phyloP scores from a whole-genome alignment of 2,329 filamentous ascomycete species.

The Penicillium sp. region DNA sequence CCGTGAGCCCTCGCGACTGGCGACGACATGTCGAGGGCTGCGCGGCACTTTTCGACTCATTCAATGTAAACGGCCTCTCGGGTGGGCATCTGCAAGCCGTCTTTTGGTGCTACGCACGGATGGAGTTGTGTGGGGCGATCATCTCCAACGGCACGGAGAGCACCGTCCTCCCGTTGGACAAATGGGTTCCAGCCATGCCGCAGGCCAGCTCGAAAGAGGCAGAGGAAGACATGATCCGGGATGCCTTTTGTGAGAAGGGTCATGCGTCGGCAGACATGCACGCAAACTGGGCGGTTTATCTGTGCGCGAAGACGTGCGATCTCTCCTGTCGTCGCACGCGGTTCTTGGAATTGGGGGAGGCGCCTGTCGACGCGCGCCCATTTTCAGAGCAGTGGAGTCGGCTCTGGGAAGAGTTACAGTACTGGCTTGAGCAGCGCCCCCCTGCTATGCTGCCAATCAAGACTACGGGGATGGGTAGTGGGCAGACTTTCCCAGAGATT shows the following conservation, averaged over 20 bases:
- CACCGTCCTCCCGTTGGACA: constrained; percentile 50
- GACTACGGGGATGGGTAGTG: constrained; percentile 37
- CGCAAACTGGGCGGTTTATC: constrained; percentile 59
- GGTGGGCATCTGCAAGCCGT: constrained; percentile 54
- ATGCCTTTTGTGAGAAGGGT: constrained; percentile 23
- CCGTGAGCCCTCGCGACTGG: constrained; percentile 51
- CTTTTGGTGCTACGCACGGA: constrained; percentile 58
- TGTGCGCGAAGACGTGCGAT: constrained; percentile 53
- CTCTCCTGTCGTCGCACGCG: constrained; percentile 51
- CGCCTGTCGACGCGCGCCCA: constrained; percentile 41
- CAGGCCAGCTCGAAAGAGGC: constrained; percentile 34
- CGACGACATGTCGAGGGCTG: constrained; percentile 56
- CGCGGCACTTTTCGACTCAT: constrained; percentile 51
- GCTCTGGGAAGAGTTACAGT: constrained; percentile 52
- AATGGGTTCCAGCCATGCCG: constrained; percentile 46
- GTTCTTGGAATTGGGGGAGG: constrained; percentile 47
- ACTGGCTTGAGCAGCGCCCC: constrained; percentile 50
- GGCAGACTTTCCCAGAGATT: constrained; percentile 51
- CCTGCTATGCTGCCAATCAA: constrained; percentile 49
- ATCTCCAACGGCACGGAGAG: constrained; percentile 52
- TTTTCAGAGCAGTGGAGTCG: constrained; percentile 47
- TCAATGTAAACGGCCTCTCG: constrained; percentile 50
- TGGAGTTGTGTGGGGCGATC: constrained; percentile 55
- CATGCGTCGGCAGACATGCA: constrained; percentile 50
- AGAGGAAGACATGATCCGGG: constrained; percentile 21